Percentiles rank a stretch among this genome's conserved stretches.
These are phyloP conservation scores for Trichoderma lentiforme DNA, from an alignment of 2,329 filamentous ascomycete species.

Conservation along the genomic window DNA sequence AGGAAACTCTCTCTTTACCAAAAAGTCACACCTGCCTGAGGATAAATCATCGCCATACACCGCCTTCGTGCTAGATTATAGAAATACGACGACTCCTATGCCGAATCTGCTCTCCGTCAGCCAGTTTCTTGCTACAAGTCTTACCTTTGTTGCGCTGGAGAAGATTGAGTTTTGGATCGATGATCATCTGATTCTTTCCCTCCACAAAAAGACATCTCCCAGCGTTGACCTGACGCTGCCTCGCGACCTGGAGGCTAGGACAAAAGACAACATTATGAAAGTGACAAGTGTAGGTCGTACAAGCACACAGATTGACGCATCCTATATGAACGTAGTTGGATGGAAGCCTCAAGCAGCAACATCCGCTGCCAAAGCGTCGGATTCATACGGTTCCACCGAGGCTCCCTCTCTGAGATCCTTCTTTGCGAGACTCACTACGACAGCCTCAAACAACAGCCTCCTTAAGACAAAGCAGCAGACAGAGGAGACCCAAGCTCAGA, in stretches of 20 bases:
- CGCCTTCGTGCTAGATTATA: slow-evolving; percentile 91
- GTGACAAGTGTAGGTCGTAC: slow-evolving; percentile 77
- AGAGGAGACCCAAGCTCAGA: slow-evolving; percentile 62
- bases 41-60: slow-evolving; percentile 68
- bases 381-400: slow-evolving; percentile 48
- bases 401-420: slow-evolving; percentile 69
- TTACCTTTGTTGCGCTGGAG: slow-evolving; percentile 91
- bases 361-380: slow-evolving; percentile 41
- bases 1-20: slow-evolving; percentile 93
- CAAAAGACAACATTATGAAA: slow-evolving; percentile 85
- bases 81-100: slow-evolving; percentile 81
- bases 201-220: slow-evolving; percentile 84
- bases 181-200: slow-evolving; percentile 72
- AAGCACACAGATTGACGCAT: slow-evolving; percentile 87
- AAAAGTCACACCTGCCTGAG: slow-evolving; percentile 70
- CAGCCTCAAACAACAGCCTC: slow-evolving; percentile 47
- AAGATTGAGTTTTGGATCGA: slow-evolving; percentile 89
- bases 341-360: slow-evolving; percentile 63
- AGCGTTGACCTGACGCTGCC: slow-evolving; percentile 70
- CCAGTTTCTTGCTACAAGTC: slow-evolving; percentile 89
- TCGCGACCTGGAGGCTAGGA: slow-evolving; percentile 73
- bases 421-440: slow-evolving; percentile 71
- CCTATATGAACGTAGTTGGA: slow-evolving; percentile 81
- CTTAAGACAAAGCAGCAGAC: slow-evolving; percentile 54
- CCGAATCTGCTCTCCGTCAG: slow-evolving; percentile 82